Evolutionary conservation across 148 eudicot species (phyloP), one percentile per base, ranked within the genome.

Genomic region (Rhododendron ovatum): DNA sequence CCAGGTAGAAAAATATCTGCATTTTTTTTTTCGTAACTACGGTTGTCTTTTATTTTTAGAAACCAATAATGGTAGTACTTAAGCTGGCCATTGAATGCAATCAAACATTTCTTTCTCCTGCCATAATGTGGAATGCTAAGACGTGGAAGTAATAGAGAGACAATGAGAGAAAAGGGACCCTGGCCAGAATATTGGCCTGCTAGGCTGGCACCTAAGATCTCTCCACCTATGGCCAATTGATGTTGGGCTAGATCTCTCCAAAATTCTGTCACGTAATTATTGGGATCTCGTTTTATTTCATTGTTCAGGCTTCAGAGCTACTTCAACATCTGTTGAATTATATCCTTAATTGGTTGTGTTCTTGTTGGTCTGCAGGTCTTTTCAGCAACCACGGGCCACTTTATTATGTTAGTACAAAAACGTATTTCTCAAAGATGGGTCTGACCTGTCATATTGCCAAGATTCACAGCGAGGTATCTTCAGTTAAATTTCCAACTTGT

Each of bases 361-460:
- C 74, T 11, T 45, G n/a, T 75, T 78, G 59, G 47, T 76, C 67
- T 87, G 86, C 91, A 97, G 99, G 99, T 88, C 98, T 97, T 85
- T 97, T 97, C 89, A 97, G 99, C 90, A 97, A 97, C 88, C 99
- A 97, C 82, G 99, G 99, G 67, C 99, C 99, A 39, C 96, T 97
- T 59, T 97, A 97, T 87, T 97, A 95, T 86, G 84, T 90, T 45
- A 87, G 78, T 85, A 91, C 98, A 48, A 97, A 97, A 92, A 59
- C 94, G 35, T 88, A 90, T 88, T 97, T 97, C 88, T 95, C 96
- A 50, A 97, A 97, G 91, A 87, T 97, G 94, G 99, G 99, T 39
- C 89, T 97, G 80, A 88, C 98, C 69, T 97, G 99, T 91, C 99
- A 97, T 88, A 97, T 97, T 81, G 99, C 99, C 83, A 97, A 97